phyloP scores from a whole-genome alignment of 495 filamentous ascomycete species.

The Penicillium goetzii region DNA sequence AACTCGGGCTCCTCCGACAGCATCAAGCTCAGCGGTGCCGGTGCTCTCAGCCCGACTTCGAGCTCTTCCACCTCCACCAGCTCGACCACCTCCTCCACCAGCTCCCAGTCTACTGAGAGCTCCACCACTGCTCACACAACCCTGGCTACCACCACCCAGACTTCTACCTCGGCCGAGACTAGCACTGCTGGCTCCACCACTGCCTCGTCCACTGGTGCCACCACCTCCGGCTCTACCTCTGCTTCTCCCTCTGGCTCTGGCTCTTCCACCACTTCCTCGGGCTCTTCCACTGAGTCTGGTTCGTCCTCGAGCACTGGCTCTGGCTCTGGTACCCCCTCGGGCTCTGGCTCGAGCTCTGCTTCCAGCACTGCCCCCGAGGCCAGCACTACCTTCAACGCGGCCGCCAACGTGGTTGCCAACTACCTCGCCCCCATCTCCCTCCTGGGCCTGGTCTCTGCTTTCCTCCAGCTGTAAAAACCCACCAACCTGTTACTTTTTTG shows the following conservation, averaged over 20 bases:
- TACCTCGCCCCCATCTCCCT: constrained; percentile 34
- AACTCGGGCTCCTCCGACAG: constrained; percentile 68
- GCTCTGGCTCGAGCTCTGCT: constrained; percentile 27
- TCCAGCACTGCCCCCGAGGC: constrained; percentile 27
- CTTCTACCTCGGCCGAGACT: constrained; percentile 16
- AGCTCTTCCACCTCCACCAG: constrained; percentile 17
- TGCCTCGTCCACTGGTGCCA: constrained; percentile 18
- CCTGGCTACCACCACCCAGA: constrained; percentile 12
- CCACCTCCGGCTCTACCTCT: constrained; percentile 27
- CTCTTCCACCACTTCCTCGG: constrained; percentile 17
- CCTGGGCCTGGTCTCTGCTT: constrained; percentile 40
- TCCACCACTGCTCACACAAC: constrained; percentile 23
- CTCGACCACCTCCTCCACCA: constrained; percentile 22
- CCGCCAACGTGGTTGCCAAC: constrained; percentile 30
- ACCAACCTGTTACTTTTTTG: constrained; percentile 4
- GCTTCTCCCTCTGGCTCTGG: not conserved
- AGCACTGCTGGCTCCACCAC: constrained; percentile 22
- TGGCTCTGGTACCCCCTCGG: constrained; percentile 23
- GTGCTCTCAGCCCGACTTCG: constrained; percentile 14
- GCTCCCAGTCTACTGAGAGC: constrained; percentile 19
- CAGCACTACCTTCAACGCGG: constrained; percentile 30
- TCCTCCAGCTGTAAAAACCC: constrained; percentile 41
- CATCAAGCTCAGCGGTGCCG: constrained; percentile 60
- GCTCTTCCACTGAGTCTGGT: constrained; percentile 24
- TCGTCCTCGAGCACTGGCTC: constrained; percentile 26